phyloP scores from a whole-genome alignment of 495 filamentous ascomycete species.

The Hypomontagnella submonticulosa region DNA sequence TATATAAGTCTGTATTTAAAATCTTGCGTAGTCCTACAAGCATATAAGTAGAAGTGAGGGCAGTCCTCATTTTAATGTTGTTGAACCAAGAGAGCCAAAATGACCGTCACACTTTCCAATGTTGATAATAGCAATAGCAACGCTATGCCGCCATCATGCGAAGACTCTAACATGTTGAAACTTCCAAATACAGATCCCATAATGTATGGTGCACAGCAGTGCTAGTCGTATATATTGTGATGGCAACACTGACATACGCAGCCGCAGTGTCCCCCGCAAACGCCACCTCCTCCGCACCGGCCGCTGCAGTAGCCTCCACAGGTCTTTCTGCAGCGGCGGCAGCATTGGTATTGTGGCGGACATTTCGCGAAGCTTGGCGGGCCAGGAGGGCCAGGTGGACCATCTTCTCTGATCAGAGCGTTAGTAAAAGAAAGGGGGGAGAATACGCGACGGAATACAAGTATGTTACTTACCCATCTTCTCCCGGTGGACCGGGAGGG shows the following conservation, averaged over 20 bases:
- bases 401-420: background rate
- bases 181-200: background rate
- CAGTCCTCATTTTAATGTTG: no score
- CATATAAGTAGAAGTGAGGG: no score
- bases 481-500: constrained; percentile 5
- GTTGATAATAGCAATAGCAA: background rate
- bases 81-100: background rate
- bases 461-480: background rate
- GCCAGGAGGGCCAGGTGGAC: background rate
- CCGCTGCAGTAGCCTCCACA: constrained; percentile 23
- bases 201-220: background rate
- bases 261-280: constrained; percentile 27
- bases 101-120: background rate
- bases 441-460: no score
- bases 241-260: constrained; percentile 31
- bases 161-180: background rate
- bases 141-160: background rate
- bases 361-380: no score
- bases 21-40: no score
- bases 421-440: no score
- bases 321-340: background rate
- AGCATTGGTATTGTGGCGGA: background rate
- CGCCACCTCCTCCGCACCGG: constrained; percentile 14
- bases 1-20: no score
- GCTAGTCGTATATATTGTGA: background rate